Base-by-base conservation (phyloP, 768 basidiomycete species). In the Trametes gibbosa region DNA sequence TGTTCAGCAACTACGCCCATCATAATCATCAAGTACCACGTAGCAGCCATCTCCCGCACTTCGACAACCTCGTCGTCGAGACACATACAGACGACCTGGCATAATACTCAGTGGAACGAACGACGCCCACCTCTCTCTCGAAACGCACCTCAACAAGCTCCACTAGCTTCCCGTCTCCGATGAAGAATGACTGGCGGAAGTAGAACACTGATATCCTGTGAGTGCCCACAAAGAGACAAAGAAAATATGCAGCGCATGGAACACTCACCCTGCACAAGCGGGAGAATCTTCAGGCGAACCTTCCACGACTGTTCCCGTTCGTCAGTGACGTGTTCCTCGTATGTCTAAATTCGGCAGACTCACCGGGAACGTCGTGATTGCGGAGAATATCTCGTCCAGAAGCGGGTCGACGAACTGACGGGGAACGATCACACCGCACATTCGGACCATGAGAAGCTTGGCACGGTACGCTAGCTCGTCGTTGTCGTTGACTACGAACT, bases 31-130 rank as follows among this genome's bases (percentile, higher is more conserved):
- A 43, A 32, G 42, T 12, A 74, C 85, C 64, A 95, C 84, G 85
- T 85, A 19, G 90, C 89, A 21, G 91, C 91, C 84, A 90, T 92
- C 73, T 94, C 90, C 41, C 93, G 81, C 19, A 95, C 93, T 75
- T 95, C 93, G 9, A 92, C 84, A 16, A 92, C 86, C 62, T 92
- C 90, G 69, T 95, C 93, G 63, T 90, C 85, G 25, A 95, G 74
- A 63, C 92, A 92, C 66, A 84, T 78, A 63, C 89, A 90, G 4
- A 95, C 76, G 35, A 91, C 86, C 85, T 92, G 54, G 17, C 34
- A n/a, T 7, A 24, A 16, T 50, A 53, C 9, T 21, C 41, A n/a
- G n/a, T 12, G n/a, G n/a, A n/a, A n/a, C n/a, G n/a, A n/a, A n/a
- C n/a, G n/a, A n/a, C n/a, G n/a, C n/a, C n/a, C n/a, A n/a, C n/a